Evolutionary conservation across 2,329 filamentous ascomycete species (phyloP).

Genomic region (Sclerotinia glacialis): DNA sequence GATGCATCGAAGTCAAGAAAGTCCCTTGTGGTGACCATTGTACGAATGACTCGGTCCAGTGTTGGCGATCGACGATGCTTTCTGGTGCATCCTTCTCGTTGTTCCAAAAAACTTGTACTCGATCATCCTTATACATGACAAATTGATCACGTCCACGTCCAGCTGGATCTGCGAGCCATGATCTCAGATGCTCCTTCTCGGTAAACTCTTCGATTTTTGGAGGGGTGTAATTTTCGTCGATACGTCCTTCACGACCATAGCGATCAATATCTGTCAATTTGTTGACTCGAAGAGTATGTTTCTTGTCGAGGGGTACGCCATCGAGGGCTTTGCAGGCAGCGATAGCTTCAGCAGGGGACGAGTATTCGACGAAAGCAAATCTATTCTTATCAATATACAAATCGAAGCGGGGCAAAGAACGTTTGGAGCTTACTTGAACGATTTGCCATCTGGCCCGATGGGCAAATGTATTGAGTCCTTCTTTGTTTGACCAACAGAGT

Average conservation of each 20-base stretch:
- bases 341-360: conserved; percentile 82
- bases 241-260: conserved; percentile 87
- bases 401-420: conserved; percentile 1
- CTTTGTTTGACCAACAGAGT: conserved; percentile 75
- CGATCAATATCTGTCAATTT: conserved; percentile 98
- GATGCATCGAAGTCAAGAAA: conserved; percentile 90
- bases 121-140: conserved; percentile 87
- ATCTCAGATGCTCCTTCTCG: conserved; percentile 91
- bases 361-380: conserved; percentile 96
- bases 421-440: conserved; percentile 66
- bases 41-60: conserved; percentile 98
- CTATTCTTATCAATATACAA: conserved; percentile 46
- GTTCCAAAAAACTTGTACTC: conserved; percentile 96
- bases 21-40: conserved; percentile 97
- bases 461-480: conserved; percentile 95
- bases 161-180: conserved; percentile 80
- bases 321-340: conserved; percentile 88
- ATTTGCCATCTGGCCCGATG: conserved; percentile 80
- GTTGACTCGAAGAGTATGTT: conserved; percentile 92
- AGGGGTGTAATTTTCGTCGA: conserved; percentile 84
- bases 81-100: conserved; percentile 91
- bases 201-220: conserved; percentile 81
- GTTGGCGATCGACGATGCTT: conserved; percentile 81
- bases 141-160: conserved; percentile 90
- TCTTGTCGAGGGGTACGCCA: conserved; percentile 88